phyloP scores from a whole-genome alignment of 257 asterid species.

The Euphrasia confusa region DNA sequence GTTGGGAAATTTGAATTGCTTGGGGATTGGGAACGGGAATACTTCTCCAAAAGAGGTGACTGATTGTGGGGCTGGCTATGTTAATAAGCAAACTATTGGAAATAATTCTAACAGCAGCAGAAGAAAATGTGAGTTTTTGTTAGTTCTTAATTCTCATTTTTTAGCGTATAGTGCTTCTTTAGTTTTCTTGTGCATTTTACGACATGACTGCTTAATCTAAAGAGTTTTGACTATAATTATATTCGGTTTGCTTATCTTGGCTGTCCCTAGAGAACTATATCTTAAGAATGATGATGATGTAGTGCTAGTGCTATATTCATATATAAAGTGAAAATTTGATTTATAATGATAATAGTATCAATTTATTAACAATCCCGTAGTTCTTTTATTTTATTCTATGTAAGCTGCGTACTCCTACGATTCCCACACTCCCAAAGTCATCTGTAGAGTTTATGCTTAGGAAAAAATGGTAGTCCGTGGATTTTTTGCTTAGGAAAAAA shows the following conservation, averaged over 20 bases:
- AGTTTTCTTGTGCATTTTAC: not conserved
- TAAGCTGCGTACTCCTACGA: no score
- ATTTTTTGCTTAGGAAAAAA: no score
- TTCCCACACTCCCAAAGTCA: no score
- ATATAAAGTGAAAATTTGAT: no score
- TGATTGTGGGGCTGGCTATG: slow-evolving; percentile 40
- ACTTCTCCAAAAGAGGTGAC: slow-evolving; percentile 33
- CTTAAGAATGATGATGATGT: not conserved
- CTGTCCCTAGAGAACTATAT: slow-evolving; percentile 7
- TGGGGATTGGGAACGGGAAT: slow-evolving; percentile 42
- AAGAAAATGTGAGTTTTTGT: slow-evolving; percentile 38
- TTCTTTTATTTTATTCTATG: no score
- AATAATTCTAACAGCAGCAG: slow-evolving; percentile 40
- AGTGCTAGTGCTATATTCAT: no score
- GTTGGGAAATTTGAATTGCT: slow-evolving; percentile 51
- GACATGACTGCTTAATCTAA: no score
- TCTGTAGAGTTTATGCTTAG: no score
- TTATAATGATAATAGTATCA: no score
- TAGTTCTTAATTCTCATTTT: not conserved
- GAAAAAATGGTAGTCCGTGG: no score
- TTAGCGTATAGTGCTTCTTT: no score
- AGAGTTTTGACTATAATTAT: not conserved
- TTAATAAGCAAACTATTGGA: slow-evolving; percentile 25
- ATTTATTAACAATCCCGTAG: no score
- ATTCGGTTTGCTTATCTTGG: not conserved